Percentiles rank a stretch among this genome's conserved stretches.
phyloP scores from a whole-genome alignment of 2,329 filamentous ascomycete species.

The Cladosporium sp. region DNA sequence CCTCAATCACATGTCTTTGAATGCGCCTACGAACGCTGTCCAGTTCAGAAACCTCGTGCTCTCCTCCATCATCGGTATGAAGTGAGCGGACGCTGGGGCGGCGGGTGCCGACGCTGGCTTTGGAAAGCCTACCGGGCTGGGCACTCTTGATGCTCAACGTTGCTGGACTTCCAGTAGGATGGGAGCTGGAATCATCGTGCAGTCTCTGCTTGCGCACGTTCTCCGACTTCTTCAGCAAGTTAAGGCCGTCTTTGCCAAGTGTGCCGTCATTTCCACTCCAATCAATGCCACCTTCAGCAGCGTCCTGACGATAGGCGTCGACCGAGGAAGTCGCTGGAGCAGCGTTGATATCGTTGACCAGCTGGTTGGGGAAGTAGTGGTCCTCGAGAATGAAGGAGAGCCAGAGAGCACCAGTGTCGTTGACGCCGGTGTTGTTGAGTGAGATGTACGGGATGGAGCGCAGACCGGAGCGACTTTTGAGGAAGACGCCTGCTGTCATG shows the following conservation, averaged over 20 bases:
- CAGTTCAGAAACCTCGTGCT: constrained; percentile 28
- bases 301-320: constrained; percentile 28
- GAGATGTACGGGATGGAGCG: constrained; percentile 39
- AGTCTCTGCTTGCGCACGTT: constrained; percentile 21
- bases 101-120: constrained; percentile 14
- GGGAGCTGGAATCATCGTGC: constrained; percentile 13
- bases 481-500: constrained; percentile 18
- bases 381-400: constrained; percentile 37
- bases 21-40: constrained; percentile 37
- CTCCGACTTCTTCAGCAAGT: constrained; percentile 34
- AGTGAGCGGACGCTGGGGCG: constrained; percentile 24
- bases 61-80: constrained; percentile 22
- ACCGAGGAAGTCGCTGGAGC: constrained; percentile 27
- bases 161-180: neutral
- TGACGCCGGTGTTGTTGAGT: constrained; percentile 32
- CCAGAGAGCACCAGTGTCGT: constrained; percentile 37
- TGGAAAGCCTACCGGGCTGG: constrained; percentile 17
- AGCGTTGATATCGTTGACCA: constrained; percentile 32
- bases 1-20: constrained; percentile 36
- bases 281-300: constrained; percentile 30
- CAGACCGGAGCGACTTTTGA: constrained; percentile 31
- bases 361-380: constrained; percentile 36
- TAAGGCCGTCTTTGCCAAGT: constrained; percentile 29
- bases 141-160: constrained; percentile 6
- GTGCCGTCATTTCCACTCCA: constrained; percentile 29